Percentiles rank a stretch among this genome's conserved stretches.
Evolutionary conservation across 768 basidiomycete species (phyloP).

Genomic region (Termitomyces titanicus): DNA sequence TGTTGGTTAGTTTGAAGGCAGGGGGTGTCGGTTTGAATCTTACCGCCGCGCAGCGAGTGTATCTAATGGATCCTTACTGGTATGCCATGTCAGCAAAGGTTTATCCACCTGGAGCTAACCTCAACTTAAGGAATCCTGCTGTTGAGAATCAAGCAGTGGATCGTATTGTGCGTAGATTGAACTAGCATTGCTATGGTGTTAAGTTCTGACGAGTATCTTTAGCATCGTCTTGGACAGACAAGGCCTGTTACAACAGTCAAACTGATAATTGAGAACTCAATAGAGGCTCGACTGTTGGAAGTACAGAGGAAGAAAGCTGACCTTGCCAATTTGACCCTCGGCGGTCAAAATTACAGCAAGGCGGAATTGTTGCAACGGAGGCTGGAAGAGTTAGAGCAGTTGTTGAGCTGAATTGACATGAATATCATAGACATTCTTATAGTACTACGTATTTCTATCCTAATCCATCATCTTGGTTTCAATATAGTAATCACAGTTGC

Average conservation of each 20-base stretch:
- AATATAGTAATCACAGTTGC: conserved; percentile 13
- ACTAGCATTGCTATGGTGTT: background rate
- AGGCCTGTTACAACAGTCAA: conserved; percentile 89
- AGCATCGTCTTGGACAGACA: conserved; percentile 97
- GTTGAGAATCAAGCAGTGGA: conserved; percentile 98
- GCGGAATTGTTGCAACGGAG: conserved; percentile 84
- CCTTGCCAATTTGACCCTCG: conserved; percentile 91
- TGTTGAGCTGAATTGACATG: conserved; percentile 48
- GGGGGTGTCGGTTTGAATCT: conserved; percentile 97
- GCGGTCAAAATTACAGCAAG: conserved; percentile 77
- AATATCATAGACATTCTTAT: conserved; percentile 25
- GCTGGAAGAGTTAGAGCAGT: conserved; percentile 79
- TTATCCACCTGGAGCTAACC: background rate
- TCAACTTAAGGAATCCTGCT: conserved; percentile 78
- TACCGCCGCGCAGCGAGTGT: conserved; percentile 90
- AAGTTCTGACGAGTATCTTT: conserved; percentile 2
- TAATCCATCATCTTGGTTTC: conserved; percentile 19
- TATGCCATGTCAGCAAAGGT: conserved; percentile 23
- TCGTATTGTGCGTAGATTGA: conserved; percentile 69
- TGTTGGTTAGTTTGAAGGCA: conserved; percentile 93
- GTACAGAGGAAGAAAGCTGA: conserved; percentile 95
- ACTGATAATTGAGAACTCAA: conserved; percentile 90
- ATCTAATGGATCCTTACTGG: conserved; percentile 98
- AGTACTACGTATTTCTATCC: conserved; percentile 22
- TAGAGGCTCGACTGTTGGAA: conserved; percentile 88